phyloP scores from a whole-genome alignment of 2,329 filamentous ascomycete genomes.

The Coniosporium tulheliwenetii region DNA sequence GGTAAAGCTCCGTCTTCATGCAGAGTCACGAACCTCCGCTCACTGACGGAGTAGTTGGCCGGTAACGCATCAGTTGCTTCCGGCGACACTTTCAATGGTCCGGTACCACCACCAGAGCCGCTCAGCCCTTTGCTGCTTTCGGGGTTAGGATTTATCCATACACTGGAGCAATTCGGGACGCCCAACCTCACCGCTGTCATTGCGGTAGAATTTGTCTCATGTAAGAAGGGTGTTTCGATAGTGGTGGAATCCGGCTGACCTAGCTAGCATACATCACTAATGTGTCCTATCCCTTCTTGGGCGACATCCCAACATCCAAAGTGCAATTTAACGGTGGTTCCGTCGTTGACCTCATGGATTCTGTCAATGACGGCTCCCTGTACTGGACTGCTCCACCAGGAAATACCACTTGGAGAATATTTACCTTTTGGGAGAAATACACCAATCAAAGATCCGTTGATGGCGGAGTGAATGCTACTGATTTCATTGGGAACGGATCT shows the following conservation, averaged over 20 bases:
- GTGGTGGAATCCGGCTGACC: neutral
- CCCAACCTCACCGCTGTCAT: constrained; percentile 6
- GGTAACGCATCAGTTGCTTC: constrained; percentile 5
- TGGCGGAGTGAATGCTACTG: constrained; percentile 9
- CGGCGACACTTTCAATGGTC: constrained; percentile 3
- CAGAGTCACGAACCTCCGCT: neutral
- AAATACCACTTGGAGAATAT: constrained; percentile 6
- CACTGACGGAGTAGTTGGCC: neutral
- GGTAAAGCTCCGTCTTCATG: neutral
- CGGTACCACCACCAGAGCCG: constrained; percentile 5
- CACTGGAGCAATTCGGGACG: constrained; percentile 6
- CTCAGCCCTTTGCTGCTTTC: constrained; percentile 1
- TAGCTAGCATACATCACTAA: neutral
- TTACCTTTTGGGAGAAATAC: constrained; percentile 8
- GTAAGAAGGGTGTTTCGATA: neutral
- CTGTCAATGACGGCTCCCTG: constrained; percentile 4
- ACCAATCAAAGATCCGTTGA: constrained; percentile 8
- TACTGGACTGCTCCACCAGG: constrained; percentile 6
- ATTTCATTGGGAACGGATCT: constrained; percentile 16
- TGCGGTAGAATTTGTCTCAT: constrained; percentile 5
- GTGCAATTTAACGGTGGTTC: constrained; percentile 6
- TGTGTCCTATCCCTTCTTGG: neutral
- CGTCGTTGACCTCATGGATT: constrained; percentile 7
- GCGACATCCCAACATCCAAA: neutral
- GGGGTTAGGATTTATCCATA: constrained; percentile 6